Evolutionary conservation across 108 stramenopile genomes (phyloP).

Genomic region (Discostella stelligeroides): DNA sequence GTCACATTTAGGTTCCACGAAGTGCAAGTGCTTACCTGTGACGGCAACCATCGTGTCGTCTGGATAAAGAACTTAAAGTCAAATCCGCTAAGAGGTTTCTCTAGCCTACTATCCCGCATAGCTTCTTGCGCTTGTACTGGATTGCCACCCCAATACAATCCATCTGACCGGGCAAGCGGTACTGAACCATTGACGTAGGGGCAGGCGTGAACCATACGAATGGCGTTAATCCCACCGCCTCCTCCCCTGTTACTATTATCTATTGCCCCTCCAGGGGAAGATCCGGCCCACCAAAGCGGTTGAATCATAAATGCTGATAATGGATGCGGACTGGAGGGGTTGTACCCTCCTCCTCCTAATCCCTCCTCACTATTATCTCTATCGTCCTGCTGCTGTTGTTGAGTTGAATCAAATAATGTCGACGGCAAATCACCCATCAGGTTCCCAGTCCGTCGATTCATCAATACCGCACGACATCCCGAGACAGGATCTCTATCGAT

Average conservation of each 20-base stretch:
- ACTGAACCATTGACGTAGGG: conserved; percentile 64
- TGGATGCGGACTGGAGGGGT: conserved; percentile 36
- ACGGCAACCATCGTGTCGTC: conserved; percentile 66
- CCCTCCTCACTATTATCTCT: conserved; percentile 7
- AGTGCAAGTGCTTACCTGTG: conserved; percentile 24
- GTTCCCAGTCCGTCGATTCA: conserved; percentile 86
- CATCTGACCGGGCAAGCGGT: conserved; percentile 67
- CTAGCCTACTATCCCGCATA: conserved; percentile 63
- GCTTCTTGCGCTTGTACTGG: conserved; percentile 77
- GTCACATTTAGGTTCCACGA: neutral
- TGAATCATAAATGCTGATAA: conserved; percentile 83
- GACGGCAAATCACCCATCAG: conserved; percentile 83
- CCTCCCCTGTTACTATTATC: conserved; percentile 28
- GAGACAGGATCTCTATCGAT: conserved; percentile 53
- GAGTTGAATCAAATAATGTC: conserved; percentile 27
- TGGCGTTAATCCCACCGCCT: conserved; percentile 14
- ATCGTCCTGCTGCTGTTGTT: neutral
- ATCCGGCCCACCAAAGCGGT: conserved; percentile 86
- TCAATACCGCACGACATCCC: conserved; percentile 61
- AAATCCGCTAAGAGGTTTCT: conserved; percentile 69
- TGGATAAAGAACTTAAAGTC: conserved; percentile 91
- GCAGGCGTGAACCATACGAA: conserved; percentile 75
- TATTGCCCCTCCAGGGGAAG: conserved; percentile 41
- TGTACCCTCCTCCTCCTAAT: neutral
- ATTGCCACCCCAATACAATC: conserved; percentile 83